Percentiles rank a stretch among this genome's conserved stretches.
Evolutionary conservation across 2,329 filamentous ascomycete species (phyloP).

Genomic region (Talaromyces sp.): DNA sequence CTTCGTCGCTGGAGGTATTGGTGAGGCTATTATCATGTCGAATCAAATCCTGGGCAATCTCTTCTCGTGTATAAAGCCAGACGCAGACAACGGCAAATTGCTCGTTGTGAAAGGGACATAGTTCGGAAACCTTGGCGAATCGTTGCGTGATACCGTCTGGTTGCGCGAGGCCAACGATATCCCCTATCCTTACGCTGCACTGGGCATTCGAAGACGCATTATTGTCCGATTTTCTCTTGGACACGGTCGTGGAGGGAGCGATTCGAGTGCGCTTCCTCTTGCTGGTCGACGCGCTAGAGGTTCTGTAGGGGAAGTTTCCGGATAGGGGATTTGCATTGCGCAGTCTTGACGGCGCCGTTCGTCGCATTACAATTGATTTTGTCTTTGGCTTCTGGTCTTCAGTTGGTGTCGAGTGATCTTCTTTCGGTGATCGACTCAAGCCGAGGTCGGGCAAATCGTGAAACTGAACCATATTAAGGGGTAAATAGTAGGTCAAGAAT

Average conservation of each 20-base stretch:
- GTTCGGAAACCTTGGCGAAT: conserved; percentile 6
- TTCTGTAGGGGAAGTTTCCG: background rate
- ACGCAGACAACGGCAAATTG: conserved; percentile 6
- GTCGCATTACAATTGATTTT: background rate
- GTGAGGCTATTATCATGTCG: background rate
- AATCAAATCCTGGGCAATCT: conserved; percentile 2
- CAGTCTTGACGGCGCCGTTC: background rate
- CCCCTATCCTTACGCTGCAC: background rate
- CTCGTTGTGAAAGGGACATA: conserved; percentile 4
- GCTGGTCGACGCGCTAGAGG: background rate
- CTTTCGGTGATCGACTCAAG: background rate
- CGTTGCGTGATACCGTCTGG: background rate
- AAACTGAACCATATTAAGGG: background rate
- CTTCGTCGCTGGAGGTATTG: background rate
- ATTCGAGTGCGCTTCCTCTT: background rate
- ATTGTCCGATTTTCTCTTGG: background rate
- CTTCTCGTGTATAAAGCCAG: conserved; percentile 6
- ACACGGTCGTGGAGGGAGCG: background rate
- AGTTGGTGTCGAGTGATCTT: background rate
- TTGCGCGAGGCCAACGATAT: background rate
- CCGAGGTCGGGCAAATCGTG: background rate
- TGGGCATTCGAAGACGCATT: background rate
- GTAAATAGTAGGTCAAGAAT: background rate
- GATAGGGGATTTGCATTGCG: background rate
- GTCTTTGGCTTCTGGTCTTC: background rate